Percentiles rank a stretch among this genome's conserved stretches.
Conservation (phyloP, 768 basidiomycete genomes). For the Gymnopilus dilepis region DNA sequence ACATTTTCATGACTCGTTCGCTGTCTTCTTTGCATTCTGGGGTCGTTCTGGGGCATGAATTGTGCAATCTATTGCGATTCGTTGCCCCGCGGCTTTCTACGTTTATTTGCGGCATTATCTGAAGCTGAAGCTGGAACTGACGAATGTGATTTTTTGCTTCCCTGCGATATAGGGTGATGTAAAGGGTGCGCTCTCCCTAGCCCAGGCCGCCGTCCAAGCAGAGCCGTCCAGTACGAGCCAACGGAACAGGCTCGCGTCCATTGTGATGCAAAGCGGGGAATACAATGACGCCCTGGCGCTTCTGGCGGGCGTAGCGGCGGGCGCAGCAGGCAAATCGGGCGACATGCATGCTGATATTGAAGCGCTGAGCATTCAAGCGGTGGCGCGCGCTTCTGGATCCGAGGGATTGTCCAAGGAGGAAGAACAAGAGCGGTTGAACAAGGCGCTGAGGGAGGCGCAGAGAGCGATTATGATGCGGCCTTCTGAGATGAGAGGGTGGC, state of each 20-base stretch:
- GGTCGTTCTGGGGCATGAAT: neutral
- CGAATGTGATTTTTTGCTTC: neutral
- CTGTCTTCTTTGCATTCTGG: no score
- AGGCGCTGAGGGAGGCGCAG: conserved; percentile 56
- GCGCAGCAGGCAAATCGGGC: conserved; percentile 27
- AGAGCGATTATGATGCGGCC: conserved; percentile 68
- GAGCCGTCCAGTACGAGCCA: conserved; percentile 54
- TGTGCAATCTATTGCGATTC: conserved; percentile 28
- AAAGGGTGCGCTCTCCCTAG: conserved; percentile 52
- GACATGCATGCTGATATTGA: conserved; percentile 42
- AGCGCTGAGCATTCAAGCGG: conserved; percentile 55
- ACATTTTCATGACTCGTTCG: conserved; percentile 19
- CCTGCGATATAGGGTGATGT: conserved; percentile 23
- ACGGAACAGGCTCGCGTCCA: conserved; percentile 57
- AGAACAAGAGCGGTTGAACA: conserved; percentile 5
- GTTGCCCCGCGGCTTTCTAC: neutral
- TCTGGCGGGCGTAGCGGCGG: conserved; percentile 19
- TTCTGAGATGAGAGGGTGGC: conserved; percentile 58
- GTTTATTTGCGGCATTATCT: neutral
- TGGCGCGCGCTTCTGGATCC: conserved; percentile 38
- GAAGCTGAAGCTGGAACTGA: no score
- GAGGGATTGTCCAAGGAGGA: neutral
- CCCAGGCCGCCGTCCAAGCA: conserved; percentile 60
- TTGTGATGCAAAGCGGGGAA: conserved; percentile 57
- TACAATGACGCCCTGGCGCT: conserved; percentile 29